Base-by-base conservation (phyloP, 2,329 filamentous ascomycete genomes). In the Neopestalotiopsis rosae region DNA sequence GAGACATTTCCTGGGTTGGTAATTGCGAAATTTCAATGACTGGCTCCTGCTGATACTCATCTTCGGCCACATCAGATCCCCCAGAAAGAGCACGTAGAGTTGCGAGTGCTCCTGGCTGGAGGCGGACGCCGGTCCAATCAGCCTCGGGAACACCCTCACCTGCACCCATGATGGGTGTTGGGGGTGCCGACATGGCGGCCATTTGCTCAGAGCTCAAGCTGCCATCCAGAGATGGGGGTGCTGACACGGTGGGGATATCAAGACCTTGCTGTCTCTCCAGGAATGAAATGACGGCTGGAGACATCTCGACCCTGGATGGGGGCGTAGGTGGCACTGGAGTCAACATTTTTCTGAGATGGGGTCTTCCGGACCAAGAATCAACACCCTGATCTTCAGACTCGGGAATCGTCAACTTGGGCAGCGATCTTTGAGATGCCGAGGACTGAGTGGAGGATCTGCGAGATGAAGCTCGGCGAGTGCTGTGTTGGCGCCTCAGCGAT, bases 171-270 rank as follows among this genome's bases (percentile, higher is more conserved):
- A 95, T 87, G 14, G 95, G 95, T 0, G 95, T 98, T 12, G 93
- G 90, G 5, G 95, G 94, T 63, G 94, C 94, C 76, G 94, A 97
- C 79, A 94, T 87, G 66, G 87, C 88, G 1, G 94, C 93, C 79
- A 97, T 88, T 78, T 97, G 94, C 77, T 98, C 95, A 2, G 95
- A 97, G 9, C 90, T 92, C 75, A 96, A 83, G 80, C 94, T 97
- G 28, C 94, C 95, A 81, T 97, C 95, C 3, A 97, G 85, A 4
- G 95, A 98, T 3, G 95, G 95, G 4, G 95, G 92, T 5, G 93
- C 92, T 67, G 94, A 95, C 38, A 90, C 88, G 45, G 89, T 91
- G 1, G 94, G 94, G 3, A 95, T 86, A 62, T 89, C 87, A 28
- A 90, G 86, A 34, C 89, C 77, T 69, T 89, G 88, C 73, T 89